Percentiles rank a stretch among this genome's conserved stretches.
Conservation (phyloP, 73 alveolate species). For the Paramecium sonneborni region DNA sequence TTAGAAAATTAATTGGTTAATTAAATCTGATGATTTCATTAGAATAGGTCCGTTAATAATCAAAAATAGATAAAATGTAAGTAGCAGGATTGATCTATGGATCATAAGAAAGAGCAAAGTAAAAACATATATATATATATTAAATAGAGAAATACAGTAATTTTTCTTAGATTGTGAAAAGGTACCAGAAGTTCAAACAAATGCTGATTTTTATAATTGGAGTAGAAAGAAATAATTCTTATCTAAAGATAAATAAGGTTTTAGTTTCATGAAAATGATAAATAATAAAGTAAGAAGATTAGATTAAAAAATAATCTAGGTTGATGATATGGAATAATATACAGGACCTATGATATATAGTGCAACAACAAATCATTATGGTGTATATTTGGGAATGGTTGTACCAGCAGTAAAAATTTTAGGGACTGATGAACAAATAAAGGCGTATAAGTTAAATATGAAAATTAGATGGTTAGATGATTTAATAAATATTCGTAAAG, state of each 20-base stretch:
- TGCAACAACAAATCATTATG: conserved; percentile 43
- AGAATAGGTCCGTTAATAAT: background rate
- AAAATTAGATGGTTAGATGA: conserved; percentile 24
- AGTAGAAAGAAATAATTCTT: conserved; percentile 4
- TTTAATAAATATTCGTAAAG: background rate
- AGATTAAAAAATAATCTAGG: background rate
- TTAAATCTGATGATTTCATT: background rate
- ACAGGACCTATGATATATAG: conserved; percentile 29
- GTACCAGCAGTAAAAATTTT: conserved; percentile 61
- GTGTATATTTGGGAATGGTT: conserved; percentile 63
- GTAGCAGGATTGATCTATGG: conserved; percentile 14
- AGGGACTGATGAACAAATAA: conserved; percentile 52
- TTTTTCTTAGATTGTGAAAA: background rate
- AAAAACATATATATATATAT: background rate
- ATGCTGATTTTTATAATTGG: conserved; percentile 51
- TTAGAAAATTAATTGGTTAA: background rate
- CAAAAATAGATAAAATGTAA: background rate
- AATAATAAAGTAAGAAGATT: background rate
- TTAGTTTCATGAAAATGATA: background rate
- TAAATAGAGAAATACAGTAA: background rate
- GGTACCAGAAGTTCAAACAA: background rate
- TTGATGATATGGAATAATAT: conserved; percentile 4
- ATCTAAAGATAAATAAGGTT: background rate
- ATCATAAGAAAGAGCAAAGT: conserved; percentile 26
- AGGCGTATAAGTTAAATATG: background rate